Conservation (phyloP, 345 rosid genomes). For the Diplotaxis tenuifolia region DNA sequence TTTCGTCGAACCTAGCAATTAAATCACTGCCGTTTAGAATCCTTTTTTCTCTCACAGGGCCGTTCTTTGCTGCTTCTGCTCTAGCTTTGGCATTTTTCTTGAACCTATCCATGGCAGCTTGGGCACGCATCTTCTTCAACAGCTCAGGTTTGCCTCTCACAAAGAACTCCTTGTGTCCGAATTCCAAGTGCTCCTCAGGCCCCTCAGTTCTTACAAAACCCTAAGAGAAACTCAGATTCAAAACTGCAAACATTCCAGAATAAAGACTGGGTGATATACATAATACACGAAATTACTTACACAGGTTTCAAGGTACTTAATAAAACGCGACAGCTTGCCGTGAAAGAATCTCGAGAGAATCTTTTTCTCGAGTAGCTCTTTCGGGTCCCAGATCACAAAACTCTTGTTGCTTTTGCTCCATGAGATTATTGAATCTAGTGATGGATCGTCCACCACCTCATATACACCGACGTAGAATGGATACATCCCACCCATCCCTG, state of each 20-base stretch:
- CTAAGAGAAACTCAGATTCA: background rate
- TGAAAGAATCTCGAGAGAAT: background rate
- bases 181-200: too few relatives aligned
- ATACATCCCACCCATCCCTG: too few relatives aligned
- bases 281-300: background rate
- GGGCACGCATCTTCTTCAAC: too few relatives aligned
- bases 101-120: too few relatives aligned
- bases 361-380: background rate
- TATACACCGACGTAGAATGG: background rate
- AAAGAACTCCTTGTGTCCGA: too few relatives aligned
- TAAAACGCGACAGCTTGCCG: background rate
- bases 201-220: too few relatives aligned
- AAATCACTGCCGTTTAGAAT: too few relatives aligned
- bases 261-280: background rate
- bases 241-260: background rate
- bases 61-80: too few relatives aligned
- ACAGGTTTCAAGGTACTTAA: background rate
- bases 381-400: background rate
- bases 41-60: too few relatives aligned
- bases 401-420: background rate
- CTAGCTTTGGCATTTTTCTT: too few relatives aligned
- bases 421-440: background rate
- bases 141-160: too few relatives aligned
- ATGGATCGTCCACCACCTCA: background rate
- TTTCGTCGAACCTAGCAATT: too few relatives aligned